Base-by-base conservation (phyloP, 2,329 filamentous ascomycete genomes). In the Cordyceps tenuipes region DNA sequence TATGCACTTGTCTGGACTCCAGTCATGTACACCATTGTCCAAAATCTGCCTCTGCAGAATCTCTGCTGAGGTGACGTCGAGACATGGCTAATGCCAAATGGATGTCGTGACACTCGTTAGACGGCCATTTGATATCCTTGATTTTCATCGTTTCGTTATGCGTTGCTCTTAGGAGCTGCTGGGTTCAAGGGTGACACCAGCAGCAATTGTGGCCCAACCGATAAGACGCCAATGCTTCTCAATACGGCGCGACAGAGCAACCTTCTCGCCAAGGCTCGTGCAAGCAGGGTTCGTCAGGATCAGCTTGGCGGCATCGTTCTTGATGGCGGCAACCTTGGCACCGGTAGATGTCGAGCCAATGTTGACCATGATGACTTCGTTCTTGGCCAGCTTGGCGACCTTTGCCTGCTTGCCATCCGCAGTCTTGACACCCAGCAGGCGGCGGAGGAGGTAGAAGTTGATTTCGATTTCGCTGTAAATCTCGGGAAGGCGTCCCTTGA, bases 281-380 rank as follows among this genome's bases (percentile, higher is more conserved):
- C 94, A 99, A 61, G 94, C 94, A 49, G 92, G 92, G 72, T 86
- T 93, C 63, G 92, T 97, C 68, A 99, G 81, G 62, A 90, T 88
- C 66, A 99, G 83, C 81, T 97, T 97, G 61, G 94, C 94, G 61
- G 92, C 93, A 83, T 99, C 94, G 71, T 93, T 92, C 84, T 94
- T 97, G 72, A 97, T 95, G 69, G 91, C 93, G 62, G 94, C 85
- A 58, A 99, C 91, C 85, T 97, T 99, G 67, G 94, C 94, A 76
- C 94, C 94, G 15, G 93, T 97, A 51, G 94, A 95, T 10, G 93
- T 97, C 43, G 91, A 96, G 63, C 94, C 94, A 72, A 99, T 99
- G 82, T 99, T 99, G 66, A 99, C 94, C 94, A 99, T 97, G 76
- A 99, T 88, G 70, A 97, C 91, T 76, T 99, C 94, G 78, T 96